Evolutionary conservation across 1,284 basidiomycete species (phyloP).

Genomic region (Ganoderma multipileum): DNA sequence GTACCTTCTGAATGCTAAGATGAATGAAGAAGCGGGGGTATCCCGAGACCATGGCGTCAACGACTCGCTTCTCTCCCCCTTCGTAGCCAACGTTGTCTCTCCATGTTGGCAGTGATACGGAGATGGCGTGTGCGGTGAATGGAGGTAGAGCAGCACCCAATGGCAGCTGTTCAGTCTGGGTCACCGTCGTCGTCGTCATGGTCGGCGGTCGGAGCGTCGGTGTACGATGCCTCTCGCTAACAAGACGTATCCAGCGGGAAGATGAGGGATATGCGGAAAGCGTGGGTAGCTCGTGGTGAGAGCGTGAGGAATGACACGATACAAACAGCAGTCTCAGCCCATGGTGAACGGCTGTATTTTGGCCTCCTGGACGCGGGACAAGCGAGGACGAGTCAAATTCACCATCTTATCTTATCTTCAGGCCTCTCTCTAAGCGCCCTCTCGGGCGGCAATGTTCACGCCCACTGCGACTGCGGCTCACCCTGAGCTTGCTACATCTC

Average conservation of each 20-base stretch:
- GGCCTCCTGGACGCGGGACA: neutral
- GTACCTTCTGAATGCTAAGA: conserved; percentile 84
- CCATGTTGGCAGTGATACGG: conserved; percentile 97
- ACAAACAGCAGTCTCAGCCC: neutral
- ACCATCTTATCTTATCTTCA: conserved; percentile 15
- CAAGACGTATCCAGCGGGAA: neutral
- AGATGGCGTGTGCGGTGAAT: conserved; percentile 89
- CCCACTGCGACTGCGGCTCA: neutral
- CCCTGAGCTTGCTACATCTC: neutral
- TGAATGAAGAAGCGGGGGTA: conserved; percentile 99
- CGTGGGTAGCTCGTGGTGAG: neutral
- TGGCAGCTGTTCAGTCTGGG: conserved; percentile 32
- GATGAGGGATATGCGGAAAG: neutral
- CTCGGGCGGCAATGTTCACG: neutral
- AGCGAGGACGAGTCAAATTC: conserved; percentile 9
- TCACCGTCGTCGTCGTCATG: conserved; percentile 31
- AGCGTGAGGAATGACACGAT: neutral
- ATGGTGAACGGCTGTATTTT: neutral
- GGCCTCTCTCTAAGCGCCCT: neutral
- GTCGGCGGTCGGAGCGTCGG: neutral
- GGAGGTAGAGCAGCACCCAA: conserved; percentile 69
- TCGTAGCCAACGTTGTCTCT: conserved; percentile 94
- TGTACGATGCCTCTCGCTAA: neutral
- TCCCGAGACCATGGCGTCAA: conserved; percentile 88
- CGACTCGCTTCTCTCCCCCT: conserved; percentile 86